phyloP scores from a whole-genome alignment of 2,329 filamentous ascomycete genomes.

The Berkeleyomyces rouxiae region DNA sequence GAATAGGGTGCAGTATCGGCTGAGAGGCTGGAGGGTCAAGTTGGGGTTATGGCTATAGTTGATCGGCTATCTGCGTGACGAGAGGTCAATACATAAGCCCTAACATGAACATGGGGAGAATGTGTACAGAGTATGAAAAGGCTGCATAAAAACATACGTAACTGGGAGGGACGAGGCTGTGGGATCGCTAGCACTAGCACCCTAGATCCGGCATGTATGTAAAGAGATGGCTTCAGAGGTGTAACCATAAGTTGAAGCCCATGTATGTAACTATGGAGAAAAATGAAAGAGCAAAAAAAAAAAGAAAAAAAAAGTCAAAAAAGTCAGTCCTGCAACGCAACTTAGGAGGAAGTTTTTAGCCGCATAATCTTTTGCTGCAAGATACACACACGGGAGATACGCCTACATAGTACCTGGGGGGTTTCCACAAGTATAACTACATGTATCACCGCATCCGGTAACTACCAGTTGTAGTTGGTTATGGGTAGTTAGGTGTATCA shows the following conservation, averaged over 20 bases:
- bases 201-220: neutral
- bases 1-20: neutral
- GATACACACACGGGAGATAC: too few species aligned
- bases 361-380: too few species aligned
- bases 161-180: slow-evolving; percentile 5
- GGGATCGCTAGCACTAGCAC: neutral
- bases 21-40: neutral
- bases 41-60: neutral
- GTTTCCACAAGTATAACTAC: too few species aligned
- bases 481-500: too few species aligned
- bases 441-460: too few species aligned
- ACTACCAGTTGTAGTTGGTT: too few species aligned
- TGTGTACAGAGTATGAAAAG: neutral
- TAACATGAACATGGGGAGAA: neutral
- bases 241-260: neutral
- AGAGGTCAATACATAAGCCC: neutral
- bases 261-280: neutral
- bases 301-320: neutral
- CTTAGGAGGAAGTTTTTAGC: too few species aligned
- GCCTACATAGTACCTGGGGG: too few species aligned
- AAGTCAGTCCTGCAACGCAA: neutral
- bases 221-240: neutral
- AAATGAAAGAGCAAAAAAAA: neutral
- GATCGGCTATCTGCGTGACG: neutral
- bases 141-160: neutral